Conservation (phyloP, 1,139 yeast genomes). For the Torulaspora globosa region DNA sequence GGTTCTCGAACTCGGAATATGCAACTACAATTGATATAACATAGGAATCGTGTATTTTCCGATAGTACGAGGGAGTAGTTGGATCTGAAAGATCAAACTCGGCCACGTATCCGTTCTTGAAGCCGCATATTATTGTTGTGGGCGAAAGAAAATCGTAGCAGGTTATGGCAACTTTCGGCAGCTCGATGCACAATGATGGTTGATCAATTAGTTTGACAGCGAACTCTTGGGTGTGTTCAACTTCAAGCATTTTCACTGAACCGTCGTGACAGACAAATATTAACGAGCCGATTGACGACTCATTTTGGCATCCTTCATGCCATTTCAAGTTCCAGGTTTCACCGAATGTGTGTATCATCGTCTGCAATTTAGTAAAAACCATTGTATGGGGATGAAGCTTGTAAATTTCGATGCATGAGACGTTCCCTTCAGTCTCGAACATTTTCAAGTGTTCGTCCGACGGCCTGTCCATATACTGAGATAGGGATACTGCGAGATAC, state of each 20-base stretch:
- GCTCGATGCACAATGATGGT: conserved; percentile 28
- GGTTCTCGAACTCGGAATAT: conserved; percentile 40
- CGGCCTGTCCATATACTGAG: conserved; percentile 38
- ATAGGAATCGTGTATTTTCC: conserved; percentile 49
- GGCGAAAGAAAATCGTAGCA: conserved; percentile 54
- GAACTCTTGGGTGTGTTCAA: conserved; percentile 36
- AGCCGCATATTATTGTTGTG: conserved; percentile 55
- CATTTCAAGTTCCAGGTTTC: conserved; percentile 52
- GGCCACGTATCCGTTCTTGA: conserved; percentile 60
- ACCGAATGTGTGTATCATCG: conserved; percentile 49
- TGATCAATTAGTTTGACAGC: conserved; percentile 36
- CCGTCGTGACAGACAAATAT: conserved; percentile 66
- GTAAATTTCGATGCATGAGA: conserved; percentile 49
- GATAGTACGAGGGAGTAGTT: conserved; percentile 46
- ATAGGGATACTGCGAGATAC: conserved; percentile 52
- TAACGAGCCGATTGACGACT: conserved; percentile 41
- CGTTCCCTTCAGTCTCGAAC: conserved; percentile 40
- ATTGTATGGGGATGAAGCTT: conserved; percentile 38
- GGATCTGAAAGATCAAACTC: conserved; percentile 49
- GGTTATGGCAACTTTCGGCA: conserved; percentile 42
- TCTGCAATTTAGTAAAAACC: conserved; percentile 34
- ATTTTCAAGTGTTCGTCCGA: conserved; percentile 33
- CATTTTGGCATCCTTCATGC: conserved; percentile 42
- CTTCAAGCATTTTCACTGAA: conserved; percentile 49
- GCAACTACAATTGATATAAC: conserved; percentile 47